These are phyloP conservation scores for Candida ipomoeae DNA, from an alignment of 805 yeast genomes.

Conservation along the genomic window DNA sequence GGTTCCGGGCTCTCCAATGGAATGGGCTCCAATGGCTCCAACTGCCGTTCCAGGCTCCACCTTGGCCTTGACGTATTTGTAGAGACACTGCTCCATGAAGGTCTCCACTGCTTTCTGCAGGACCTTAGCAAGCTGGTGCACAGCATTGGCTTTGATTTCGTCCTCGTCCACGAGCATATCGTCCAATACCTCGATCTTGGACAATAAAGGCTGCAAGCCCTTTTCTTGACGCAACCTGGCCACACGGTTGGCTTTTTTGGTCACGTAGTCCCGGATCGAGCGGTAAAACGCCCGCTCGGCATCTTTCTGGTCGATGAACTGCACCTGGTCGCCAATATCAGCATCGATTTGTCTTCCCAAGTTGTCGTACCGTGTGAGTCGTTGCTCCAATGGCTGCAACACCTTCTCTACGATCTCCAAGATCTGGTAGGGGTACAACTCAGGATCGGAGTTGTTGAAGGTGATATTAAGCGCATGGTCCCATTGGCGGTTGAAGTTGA, in stretches of 20 bases:
- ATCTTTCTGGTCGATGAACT: slow-evolving; percentile 76
- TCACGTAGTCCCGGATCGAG: slow-evolving; percentile 65
- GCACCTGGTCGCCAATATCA: slow-evolving; percentile 48
- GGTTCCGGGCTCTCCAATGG: slow-evolving; percentile 97
- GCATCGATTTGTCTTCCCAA: slow-evolving; percentile 50
- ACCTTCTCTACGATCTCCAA: slow-evolving; percentile 49
- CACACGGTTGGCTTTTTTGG: slow-evolving; percentile 51
- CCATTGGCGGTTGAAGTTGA: slow-evolving; percentile 92
- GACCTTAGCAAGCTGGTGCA: slow-evolving; percentile 64
- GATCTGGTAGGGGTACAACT: slow-evolving; percentile 70
- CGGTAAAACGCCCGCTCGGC: slow-evolving; percentile 83
- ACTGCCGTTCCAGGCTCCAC: slow-evolving; percentile 99
- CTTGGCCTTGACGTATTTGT: slow-evolving; percentile 80
- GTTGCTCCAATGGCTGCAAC: slow-evolving; percentile 57
- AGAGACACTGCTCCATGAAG: slow-evolving; percentile 72
- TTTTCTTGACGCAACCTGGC: slow-evolving; percentile 53
- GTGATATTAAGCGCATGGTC: slow-evolving; percentile 81
- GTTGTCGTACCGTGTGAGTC: slow-evolving; percentile 66
- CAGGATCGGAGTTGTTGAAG: slow-evolving; percentile 47
- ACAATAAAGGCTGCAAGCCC: slow-evolving; percentile 45
- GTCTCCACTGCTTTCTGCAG: slow-evolving; percentile 54
- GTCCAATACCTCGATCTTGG: slow-evolving; percentile 29
- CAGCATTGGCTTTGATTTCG: slow-evolving; percentile 34
- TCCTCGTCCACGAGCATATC: slow-evolving; percentile 34
- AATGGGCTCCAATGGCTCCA: slow-evolving; percentile 98